A percentile compares a stretch with the other conserved stretches of the same genome.
Conservation (phyloP, 2,329 filamentous ascomycete species). For the Chrysoporthe austroafricana region DNA sequence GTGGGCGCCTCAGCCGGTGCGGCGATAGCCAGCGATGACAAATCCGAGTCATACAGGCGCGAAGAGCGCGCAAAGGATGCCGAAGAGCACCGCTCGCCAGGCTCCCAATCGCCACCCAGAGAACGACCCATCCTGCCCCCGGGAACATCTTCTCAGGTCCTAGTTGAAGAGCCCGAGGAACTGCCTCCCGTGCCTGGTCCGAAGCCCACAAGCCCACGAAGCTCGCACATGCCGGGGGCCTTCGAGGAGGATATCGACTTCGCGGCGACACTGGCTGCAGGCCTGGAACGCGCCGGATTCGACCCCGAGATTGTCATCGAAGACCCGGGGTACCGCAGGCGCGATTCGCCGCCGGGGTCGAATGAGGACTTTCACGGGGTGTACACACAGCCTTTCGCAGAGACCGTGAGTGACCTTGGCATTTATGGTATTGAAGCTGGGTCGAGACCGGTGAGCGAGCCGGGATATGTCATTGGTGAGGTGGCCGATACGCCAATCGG, state of each 20-base stretch:
- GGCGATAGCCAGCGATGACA: conserved; percentile 27
- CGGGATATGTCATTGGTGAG: conserved; percentile 54
- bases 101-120: conserved; percentile 23
- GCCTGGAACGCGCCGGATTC: conserved; percentile 70
- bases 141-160: conserved; percentile 20
- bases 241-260: conserved; percentile 73
- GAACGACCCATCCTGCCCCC: conserved; percentile 25
- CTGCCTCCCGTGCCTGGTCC: conserved; percentile 52
- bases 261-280: conserved; percentile 70
- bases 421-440: conserved; percentile 39
- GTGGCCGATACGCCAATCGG: conserved; percentile 46
- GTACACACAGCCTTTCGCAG: conserved; percentile 55
- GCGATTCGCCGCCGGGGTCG: conserved; percentile 66
- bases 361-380: conserved; percentile 45
- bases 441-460: conserved; percentile 36
- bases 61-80: conserved; percentile 29
- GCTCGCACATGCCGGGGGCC: conserved; percentile 61
- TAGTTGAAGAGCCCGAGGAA: conserved; percentile 28
- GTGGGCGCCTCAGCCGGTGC: conserved; percentile 43
- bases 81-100: conserved; percentile 21
- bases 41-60: conserved; percentile 1
- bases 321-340: conserved; percentile 64
- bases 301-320: conserved; percentile 72
- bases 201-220: conserved; percentile 55
- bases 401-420: conserved; percentile 50